A percentile compares a stretch with the other conserved stretches of the same genome.
Evolutionary conservation across 129 eudicot genomes (phyloP).

Genomic region (Escallonia rubra): DNA sequence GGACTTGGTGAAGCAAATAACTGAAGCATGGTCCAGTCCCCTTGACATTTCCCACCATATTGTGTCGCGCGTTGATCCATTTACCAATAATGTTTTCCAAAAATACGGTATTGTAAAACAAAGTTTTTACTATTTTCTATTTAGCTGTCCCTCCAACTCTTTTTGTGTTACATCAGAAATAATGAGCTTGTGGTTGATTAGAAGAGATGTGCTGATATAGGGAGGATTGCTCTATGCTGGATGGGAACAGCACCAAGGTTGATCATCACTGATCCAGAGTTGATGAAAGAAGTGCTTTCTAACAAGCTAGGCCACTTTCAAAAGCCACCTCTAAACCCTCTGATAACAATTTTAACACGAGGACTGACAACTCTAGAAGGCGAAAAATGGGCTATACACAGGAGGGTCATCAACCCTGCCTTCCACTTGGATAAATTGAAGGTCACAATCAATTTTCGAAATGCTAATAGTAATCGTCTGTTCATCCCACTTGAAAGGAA

Average conservation of each 20-base stretch:
- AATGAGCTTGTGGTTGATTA: not conserved
- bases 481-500: too few relatives aligned
- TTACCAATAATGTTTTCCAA: slow-evolving; percentile 33
- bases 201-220: slow-evolving; percentile 13
- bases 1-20: slow-evolving; percentile 34
- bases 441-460: slow-evolving; percentile 11
- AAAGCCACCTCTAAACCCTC: slow-evolving; percentile 33
- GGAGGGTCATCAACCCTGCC: slow-evolving; percentile 50
- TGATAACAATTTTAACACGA: slow-evolving; percentile 23
- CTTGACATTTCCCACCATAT: slow-evolving; percentile 39
- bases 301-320: slow-evolving; percentile 45
- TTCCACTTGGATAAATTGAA: slow-evolving; percentile 40
- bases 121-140: too few relatives aligned
- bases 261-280: slow-evolving; percentile 42
- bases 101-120: slow-evolving; percentile 32
- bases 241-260: slow-evolving; percentile 51
- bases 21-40: slow-evolving; percentile 51
- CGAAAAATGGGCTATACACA: slow-evolving; percentile 44
- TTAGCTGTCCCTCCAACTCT: too few relatives aligned
- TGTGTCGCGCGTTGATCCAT: slow-evolving; percentile 49
- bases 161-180: not conserved
- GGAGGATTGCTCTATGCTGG: slow-evolving; percentile 50
- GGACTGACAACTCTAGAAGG: slow-evolving; percentile 41
- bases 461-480: too few relatives aligned
- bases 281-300: slow-evolving; percentile 54